phyloP scores from a whole-genome alignment of 495 filamentous ascomycete species.

The Penicillium turbatum region DNA sequence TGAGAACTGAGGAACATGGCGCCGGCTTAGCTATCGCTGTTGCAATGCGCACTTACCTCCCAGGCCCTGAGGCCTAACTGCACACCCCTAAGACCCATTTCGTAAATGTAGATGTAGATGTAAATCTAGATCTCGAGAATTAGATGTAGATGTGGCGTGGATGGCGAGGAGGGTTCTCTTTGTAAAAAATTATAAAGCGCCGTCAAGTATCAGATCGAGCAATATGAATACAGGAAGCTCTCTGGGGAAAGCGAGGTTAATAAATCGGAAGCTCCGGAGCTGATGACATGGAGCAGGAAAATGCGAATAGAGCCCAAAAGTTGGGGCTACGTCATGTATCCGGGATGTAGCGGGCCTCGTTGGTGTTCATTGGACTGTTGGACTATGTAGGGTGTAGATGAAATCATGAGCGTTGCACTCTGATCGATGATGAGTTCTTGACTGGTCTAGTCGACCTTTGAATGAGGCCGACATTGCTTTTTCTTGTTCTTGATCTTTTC shows the following conservation, averaged over 20 bases:
- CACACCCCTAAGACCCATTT: slow-evolving; percentile 30
- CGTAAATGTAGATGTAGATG: neutral
- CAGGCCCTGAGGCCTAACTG: slow-evolving; percentile 36
- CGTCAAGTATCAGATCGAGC: no score
- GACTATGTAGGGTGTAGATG: neutral
- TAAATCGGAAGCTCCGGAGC: slow-evolving; percentile 34
- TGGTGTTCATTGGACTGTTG: neutral
- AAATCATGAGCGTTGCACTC: slow-evolving; percentile 5
- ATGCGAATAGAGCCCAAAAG: neutral
- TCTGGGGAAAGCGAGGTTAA: slow-evolving; percentile 15
- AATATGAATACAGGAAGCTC: neutral
- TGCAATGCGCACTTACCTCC: slow-evolving; percentile 30
- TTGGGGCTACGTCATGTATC: slow-evolving; percentile 37
- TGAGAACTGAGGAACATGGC: no score
- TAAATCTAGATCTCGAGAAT: neutral
- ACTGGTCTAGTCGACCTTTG: neutral
- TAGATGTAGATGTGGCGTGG: neutral
- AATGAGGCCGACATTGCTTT: neutral
- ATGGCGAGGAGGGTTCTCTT: slow-evolving; percentile 4
- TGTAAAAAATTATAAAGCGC: neutral
- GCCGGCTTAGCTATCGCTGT: neutral
- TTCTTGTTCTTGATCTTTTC: neutral
- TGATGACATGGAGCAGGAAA: slow-evolving; percentile 28
- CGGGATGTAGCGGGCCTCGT: slow-evolving; percentile 19
- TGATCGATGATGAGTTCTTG: slow-evolving; percentile 16